Base-by-base conservation (phyloP, 106 monocot genomes). In the Acorus gramineus region DNA sequence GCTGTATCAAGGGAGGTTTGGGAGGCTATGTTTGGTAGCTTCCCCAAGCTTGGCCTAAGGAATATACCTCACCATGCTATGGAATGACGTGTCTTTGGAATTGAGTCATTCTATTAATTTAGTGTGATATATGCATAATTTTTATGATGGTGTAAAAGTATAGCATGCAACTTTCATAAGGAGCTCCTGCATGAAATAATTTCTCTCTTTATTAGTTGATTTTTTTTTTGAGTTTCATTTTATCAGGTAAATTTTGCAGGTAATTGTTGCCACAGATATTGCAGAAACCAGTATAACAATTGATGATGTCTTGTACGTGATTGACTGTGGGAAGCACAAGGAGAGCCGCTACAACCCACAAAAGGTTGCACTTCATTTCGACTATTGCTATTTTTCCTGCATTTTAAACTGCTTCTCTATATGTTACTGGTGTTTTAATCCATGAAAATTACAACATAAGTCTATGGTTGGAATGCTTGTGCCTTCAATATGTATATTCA, bases 211-310 rank as follows among this genome's bases (percentile, higher is more conserved):
- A 28, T 28, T 7, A 42, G 42, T 6, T 13, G 28, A 6, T 7
- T 59, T 28, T 59, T 11, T 7, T 59, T 42, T 44, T 59, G 6
- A 42, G 28, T 42, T 59, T 6, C 12, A 13, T 28, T 28, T 28
- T 28, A 28, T 28, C 28, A 28, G 28, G 28, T 9, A 7, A 53
- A 2, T 72, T 3, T 66, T 78, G 55, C 73, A 98, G 96, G 85
- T 98, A 55, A 98, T 91, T 75, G 63, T 88, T 50, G 81, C 91
- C 54, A 92, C 96, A 56, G 91, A 98, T 76, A 88, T 91, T 76
- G 96, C 91, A 46, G 96, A 98, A 68, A 98, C 91, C 11, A 88
- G 91, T 71, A 91, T 98, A 67, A 98, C 96, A 65, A 98, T 98
- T 79, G 85, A 92, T 80, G 96, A 98, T 69, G 83, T 98, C 6